Evolutionary conservation across 2,329 filamentous ascomycete genomes (phyloP).

Genomic region (Colletotrichum sp.): DNA sequence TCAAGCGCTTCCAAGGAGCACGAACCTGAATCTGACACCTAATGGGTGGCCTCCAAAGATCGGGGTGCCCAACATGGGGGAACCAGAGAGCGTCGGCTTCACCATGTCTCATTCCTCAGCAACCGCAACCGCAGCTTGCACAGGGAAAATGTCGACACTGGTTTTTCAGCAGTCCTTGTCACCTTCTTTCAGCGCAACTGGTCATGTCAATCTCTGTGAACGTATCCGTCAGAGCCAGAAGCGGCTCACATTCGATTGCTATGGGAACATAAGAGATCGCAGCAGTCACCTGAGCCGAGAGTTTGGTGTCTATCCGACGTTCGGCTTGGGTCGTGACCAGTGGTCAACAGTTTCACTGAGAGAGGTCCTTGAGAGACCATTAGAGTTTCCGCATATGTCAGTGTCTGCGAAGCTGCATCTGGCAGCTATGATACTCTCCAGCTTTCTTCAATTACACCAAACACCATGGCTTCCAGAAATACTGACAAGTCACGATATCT

Average conservation of each 20-base stretch:
- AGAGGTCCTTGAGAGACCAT: neutral
- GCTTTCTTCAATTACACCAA: conserved; percentile 26
- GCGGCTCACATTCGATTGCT: neutral
- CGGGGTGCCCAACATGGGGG: too few species aligned
- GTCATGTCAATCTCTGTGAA: neutral
- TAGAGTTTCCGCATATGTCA: neutral
- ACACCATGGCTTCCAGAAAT: conserved; percentile 26
- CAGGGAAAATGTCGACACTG: neutral
- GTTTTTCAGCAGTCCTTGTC: neutral
- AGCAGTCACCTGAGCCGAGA: neutral
- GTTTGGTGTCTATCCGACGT: neutral
- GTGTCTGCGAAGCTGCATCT: conserved; percentile 22
- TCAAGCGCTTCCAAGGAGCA: fast-evolving
- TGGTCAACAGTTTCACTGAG: conserved; percentile 13
- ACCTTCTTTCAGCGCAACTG: too few species aligned
- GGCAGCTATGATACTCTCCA: conserved; percentile 20
- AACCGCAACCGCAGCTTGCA: neutral
- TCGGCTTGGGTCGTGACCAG: neutral
- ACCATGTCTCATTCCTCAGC: neutral
- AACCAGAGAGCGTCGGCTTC: neutral
- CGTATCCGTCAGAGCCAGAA: neutral
- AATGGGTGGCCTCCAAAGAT: neutral
- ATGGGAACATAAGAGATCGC: neutral
- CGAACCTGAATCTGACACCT: too few species aligned
- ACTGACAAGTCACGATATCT: neutral